Base-by-base conservation (phyloP, 306 rosid genomes). In the Quercus agrifolia region DNA sequence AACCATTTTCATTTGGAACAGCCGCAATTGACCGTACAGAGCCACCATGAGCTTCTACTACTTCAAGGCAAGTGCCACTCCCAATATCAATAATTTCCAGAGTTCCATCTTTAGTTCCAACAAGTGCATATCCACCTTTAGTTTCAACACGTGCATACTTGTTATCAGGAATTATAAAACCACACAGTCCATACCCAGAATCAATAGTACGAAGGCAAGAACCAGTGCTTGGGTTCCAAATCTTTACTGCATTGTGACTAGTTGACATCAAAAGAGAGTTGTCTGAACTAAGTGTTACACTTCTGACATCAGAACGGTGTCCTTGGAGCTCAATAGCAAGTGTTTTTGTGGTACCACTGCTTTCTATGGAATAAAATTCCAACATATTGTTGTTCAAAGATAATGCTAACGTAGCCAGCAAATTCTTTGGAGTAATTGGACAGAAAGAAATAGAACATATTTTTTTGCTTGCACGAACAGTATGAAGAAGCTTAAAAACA, bases 151-250 rank as follows among this genome's bases (percentile, higher is more conserved):
- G 89, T 77, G 96, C 98, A 86, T 89, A 91, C 87, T 89, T 93
- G 84, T 86, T 92, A 70, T 88, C 78, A 69, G 97, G 92, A 75
- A 91, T 73, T 58, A 95, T 86, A 69, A 88, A 83, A 84, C 99
- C 88, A 85, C 99, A 92, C 41, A 92, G 77, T 71, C 98, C 99
- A 30, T 89, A 91, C 51, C 93, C 97, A 35, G 98, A 92, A 80
- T 92, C 97, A 81, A 95, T 81, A 49, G 99, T 95, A 81, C 99
- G 89, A 75, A 95, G 90, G 89, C 99, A 95, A 78, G 99, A 89
- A 33, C 99, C 96, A 27, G 91, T 87, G 62, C 91, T 92, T 78
- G 99, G 94, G 79, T 95, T 95, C 98, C 99, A 95, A 72, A 95
- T 89, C 88, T 95, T 95, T 30, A 89, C 94, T 1, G 97, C 89